Evolutionary conservation across 176 grass and related monocot genomes (phyloP).

Genomic region (Aechmea fasciata): DNA sequence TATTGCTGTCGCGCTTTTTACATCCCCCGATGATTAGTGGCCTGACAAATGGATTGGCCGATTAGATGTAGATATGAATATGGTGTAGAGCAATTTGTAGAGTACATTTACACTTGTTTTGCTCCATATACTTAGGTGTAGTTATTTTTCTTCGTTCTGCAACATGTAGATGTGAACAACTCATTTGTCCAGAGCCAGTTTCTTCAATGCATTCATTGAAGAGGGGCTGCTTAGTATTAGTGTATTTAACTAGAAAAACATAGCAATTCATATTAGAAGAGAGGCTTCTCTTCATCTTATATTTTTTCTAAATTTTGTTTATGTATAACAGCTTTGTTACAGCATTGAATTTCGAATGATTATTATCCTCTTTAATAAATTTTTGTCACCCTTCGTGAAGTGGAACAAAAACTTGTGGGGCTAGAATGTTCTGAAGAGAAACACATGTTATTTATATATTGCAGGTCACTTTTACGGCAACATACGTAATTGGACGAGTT

Average conservation of each 20-base stretch:
- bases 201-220: conserved; percentile 86
- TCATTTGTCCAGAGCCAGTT: conserved; percentile 21
- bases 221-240: conserved; percentile 6
- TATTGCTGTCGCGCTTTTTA: conserved; percentile 41
- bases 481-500: too few relatives aligned
- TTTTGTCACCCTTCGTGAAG: too few relatives aligned
- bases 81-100: conserved; percentile 14
- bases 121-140: conserved; percentile 18
- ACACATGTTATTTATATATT: too few relatives aligned
- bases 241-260: conserved; percentile 14
- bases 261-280: background rate
- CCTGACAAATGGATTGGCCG: background rate
- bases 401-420: too few relatives aligned
- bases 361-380: too few relatives aligned
- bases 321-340: background rate
- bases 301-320: conserved; percentile 13
- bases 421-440: too few relatives aligned
- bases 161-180: conserved; percentile 15
- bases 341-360: too few relatives aligned
- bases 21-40: conserved; percentile 24
- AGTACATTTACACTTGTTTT: background rate
- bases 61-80: conserved; percentile 36
- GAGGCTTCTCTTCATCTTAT: conserved; percentile 4
- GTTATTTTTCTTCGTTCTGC: conserved; percentile 5
- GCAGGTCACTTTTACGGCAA: too few relatives aligned